Conservation (phyloP, 176 grass and related monocot genomes). For the Hordeum vulgare region DNA sequence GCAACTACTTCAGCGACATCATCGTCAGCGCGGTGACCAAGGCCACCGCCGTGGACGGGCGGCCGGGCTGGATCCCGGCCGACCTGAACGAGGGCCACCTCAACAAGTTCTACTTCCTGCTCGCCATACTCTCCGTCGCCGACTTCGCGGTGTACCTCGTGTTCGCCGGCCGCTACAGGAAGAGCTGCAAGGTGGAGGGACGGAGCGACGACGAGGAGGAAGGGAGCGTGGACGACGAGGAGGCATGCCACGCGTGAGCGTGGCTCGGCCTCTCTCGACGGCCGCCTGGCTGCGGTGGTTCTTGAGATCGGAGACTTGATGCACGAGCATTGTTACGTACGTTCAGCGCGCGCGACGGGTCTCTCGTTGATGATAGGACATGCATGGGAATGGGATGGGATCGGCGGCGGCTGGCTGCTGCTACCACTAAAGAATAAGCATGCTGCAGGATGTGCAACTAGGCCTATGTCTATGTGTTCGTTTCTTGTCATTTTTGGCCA, state of each 20-base stretch:
- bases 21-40: constrained; percentile 70
- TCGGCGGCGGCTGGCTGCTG: background rate
- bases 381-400: background rate
- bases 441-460: background rate
- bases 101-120: constrained; percentile 85
- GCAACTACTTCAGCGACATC: constrained; percentile 84
- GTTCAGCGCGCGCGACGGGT: constrained; percentile 7
- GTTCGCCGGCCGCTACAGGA: constrained; percentile 45
- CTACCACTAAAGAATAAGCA: constrained; percentile 28
- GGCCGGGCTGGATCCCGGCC: constrained; percentile 69
- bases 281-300: background rate
- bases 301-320: constrained; percentile 28
- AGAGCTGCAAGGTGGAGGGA: constrained; percentile 43
- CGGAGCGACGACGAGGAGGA: constrained; percentile 31
- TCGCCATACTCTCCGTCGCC: constrained; percentile 44
- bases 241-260: constrained; percentile 11
- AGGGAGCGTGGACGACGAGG: background rate
- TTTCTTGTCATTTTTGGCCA: constrained; percentile 17
- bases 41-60: constrained; percentile 31
- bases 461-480: background rate
- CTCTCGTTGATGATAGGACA: constrained; percentile 41
- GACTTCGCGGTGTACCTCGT: constrained; percentile 69
- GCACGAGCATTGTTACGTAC: background rate
- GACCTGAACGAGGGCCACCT: constrained; percentile 79
- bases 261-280: background rate